Evolutionary conservation across 2,329 filamentous ascomycete genomes (phyloP), one percentile per base, ranked within the genome.

Genomic region (Beauveria brongniartii): DNA sequence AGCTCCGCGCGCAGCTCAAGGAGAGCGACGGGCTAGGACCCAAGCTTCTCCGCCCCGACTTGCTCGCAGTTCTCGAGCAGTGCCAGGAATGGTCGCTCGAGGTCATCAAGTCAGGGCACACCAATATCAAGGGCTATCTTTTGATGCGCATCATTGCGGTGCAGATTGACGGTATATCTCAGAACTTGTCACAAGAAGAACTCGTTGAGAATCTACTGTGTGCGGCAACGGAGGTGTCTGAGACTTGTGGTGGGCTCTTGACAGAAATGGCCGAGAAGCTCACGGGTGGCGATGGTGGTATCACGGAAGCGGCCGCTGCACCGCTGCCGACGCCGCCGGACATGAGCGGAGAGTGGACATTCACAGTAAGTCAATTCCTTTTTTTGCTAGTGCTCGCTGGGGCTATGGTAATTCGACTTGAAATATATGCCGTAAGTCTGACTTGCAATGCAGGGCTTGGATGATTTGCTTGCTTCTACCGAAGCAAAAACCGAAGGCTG

Each of bases 61-160:
- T 82, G 1, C 59, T 80, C 0, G 67, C 67, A 1, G 70, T 77
- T 1, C 26, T 84, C 5, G 67, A 75, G 0, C 76, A 82, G 12
- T 70, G 73, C 0, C 74, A 71, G 43, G 54, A 55, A 0, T 82
- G 77, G 77, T 66, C 66, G 1, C 66, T 79, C 50, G 63, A 65
- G 6, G 72, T 69, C 9, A 71, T 84, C n/a, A 64, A 74, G 51
- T 73, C 72, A 0, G 82, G 80, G 1, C 80, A 84, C 68, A 83
- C 80, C 0, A 85, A 84, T 59, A 69, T 80, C 22, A 85, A 84
- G 64, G 78, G 79, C 0, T 78, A 78, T 46, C 54, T 85, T 20
- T 72, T 83, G 14, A 63, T 71, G 1, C 67, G 67, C 9, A 65
- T 77, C 14, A 65, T 80, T 1, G 65, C 65, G 5, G 72, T 74